A percentile compares a stretch with the other conserved stretches of the same genome.
Conservation (phyloP, 2,329 filamentous ascomycete species). For the Emergomyces orientalis region DNA sequence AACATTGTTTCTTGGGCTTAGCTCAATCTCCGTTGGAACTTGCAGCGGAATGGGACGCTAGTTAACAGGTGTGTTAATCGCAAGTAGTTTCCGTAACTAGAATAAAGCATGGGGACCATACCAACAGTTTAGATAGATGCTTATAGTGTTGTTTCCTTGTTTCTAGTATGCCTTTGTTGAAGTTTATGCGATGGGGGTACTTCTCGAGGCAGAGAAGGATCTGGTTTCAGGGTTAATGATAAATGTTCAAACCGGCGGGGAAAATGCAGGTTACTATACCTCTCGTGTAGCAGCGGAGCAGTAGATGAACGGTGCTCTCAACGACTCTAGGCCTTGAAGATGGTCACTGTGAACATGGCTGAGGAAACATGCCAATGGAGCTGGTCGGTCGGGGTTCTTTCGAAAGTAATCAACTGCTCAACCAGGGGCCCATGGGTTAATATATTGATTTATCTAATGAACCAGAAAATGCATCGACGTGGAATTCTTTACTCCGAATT, state of each 20-base stretch:
- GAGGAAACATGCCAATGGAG: conserved; percentile 75
- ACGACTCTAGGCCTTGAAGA: conserved; percentile 65
- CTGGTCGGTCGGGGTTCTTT: conserved; percentile 41
- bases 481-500: conserved; percentile 14
- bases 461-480: neutral
- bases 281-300: conserved; percentile 77
- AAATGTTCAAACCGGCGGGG: neutral
- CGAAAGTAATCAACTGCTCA: conserved; percentile 71
- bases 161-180: conserved; percentile 67
- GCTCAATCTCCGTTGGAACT: conserved; percentile 66
- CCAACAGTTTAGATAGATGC: conserved; percentile 61
- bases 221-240: conserved; percentile 23
- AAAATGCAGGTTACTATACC: conserved; percentile 26
- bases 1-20: conserved; percentile 58
- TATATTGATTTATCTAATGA: neutral
- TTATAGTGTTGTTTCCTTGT: conserved; percentile 64
- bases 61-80: neutral
- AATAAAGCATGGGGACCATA: conserved; percentile 23
- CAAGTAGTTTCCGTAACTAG: neutral
- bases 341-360: conserved; percentile 93
- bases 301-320: conserved; percentile 76
- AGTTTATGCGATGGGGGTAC: conserved; percentile 71
- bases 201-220: conserved; percentile 71
- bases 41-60: conserved; percentile 73
- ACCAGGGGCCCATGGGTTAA: neutral